Base-by-base conservation (phyloP, 345 rosid genomes). In the Salix purpurea region DNA sequence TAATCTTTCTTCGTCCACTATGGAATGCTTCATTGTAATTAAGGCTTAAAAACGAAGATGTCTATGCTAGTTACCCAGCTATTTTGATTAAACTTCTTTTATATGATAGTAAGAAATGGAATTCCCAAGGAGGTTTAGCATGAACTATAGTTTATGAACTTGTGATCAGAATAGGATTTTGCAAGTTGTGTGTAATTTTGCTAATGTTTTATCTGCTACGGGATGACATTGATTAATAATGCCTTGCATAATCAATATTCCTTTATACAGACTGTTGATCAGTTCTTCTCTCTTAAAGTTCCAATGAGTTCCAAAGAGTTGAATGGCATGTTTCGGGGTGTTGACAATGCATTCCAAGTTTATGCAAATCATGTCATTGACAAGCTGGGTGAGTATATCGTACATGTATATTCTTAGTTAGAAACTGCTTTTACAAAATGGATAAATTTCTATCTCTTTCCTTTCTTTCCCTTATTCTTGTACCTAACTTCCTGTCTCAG, bases 341-440 rank as follows among this genome's bases (percentile, higher is more conserved):
- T 93, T 46, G 98, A 96, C 86, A 92, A 93, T 82, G 91, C 97
- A 64, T 96, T 96, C 87, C 98, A 96, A 92, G 90, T 90, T 50
- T 96, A 90, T 81, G 85, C 91, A 77, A 92, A 91, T 77, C 96
- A 76, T 85, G 89, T 96, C 75, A 84, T 73, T 83, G 93, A 90
- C 71, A 92, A 92, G 81, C 74, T 93, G 86, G 99, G 98, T 89
- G 64, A 68, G 92, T 91, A 75, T 84, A 81, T 74, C 69, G 74
- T 42, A 80, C 60, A 46, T 28, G 6, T 69, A 72, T 74, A 68
- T 46, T 71, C 28, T 74, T 40, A 61, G 75, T 79, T 50, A 71
- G 65, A 76, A 19, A 72, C 46, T 24, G 9, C 44, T 32, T 30
- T 74, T 18, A 26, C 16, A 37, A 52, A n/a, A 70, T 18, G 24